Conservation (phyloP, 2,329 filamentous ascomycete species). For the Proliferodiscus dingleyae region DNA sequence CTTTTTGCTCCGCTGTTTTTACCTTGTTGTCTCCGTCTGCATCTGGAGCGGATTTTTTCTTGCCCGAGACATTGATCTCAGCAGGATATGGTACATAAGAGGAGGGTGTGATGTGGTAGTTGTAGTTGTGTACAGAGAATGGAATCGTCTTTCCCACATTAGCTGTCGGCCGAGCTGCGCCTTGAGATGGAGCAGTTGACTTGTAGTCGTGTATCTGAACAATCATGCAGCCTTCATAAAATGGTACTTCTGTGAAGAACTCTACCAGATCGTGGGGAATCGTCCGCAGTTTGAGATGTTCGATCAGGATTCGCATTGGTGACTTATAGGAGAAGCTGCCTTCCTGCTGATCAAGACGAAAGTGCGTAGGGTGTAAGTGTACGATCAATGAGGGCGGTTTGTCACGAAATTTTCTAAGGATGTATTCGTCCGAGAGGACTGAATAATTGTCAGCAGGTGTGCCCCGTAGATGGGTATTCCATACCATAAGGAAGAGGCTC, state of each 20-base stretch:
- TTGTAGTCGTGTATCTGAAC: conserved; percentile 91
- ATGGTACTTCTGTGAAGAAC: conserved; percentile 70
- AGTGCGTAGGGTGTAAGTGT: conserved; percentile 80
- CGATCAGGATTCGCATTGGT: conserved; percentile 74
- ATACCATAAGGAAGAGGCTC: conserved; percentile 52
- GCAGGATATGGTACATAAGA: conserved; percentile 73
- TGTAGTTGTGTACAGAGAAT: conserved; percentile 90
- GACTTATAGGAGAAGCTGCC: conserved; percentile 89
- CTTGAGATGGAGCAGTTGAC: conserved; percentile 56
- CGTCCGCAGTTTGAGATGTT: conserved; percentile 71
- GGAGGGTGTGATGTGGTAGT: conserved; percentile 84
- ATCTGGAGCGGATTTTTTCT: conserved; percentile 29
- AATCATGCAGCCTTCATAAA: conserved; percentile 94
- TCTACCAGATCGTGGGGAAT: conserved; percentile 86
- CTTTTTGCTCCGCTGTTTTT: conserved; percentile 37
- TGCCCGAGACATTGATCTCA: conserved; percentile 34
- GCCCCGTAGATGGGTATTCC: conserved; percentile 13
- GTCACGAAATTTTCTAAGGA: conserved; percentile 74
- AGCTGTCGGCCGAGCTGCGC: conserved; percentile 47
- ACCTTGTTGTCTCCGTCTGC: conserved; percentile 29
- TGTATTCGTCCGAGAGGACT: conserved; percentile 73
- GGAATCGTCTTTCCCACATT: conserved; percentile 58
- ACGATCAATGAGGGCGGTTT: conserved; percentile 77
- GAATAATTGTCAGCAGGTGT: conserved; percentile 20
- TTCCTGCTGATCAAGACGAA: conserved; percentile 90